These are phyloP conservation scores for Lanmaoa rubissima DNA, from an alignment of 768 basidiomycete species.

Conservation along the genomic window DNA sequence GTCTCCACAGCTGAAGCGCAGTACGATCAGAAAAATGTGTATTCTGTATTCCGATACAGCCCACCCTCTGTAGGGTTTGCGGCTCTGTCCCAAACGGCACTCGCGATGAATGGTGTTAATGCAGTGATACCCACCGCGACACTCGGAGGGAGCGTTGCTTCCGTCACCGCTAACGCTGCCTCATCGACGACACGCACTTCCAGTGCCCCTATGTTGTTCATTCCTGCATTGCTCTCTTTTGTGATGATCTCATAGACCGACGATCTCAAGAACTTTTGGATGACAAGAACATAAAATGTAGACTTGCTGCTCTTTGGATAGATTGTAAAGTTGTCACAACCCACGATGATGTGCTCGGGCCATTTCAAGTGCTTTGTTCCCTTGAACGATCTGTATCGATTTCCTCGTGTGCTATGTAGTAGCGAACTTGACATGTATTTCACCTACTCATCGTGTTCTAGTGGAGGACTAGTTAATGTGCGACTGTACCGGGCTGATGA, in stretches of 20 bases:
- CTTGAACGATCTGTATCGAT: neutral
- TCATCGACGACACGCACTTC: neutral
- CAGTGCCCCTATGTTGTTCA: neutral
- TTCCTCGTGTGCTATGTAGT: no score
- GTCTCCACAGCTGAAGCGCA: neutral
- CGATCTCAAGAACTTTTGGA: neutral
- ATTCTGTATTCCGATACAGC: constrained; percentile 48
- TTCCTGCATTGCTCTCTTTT: constrained; percentile 12
- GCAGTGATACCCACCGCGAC: constrained; percentile 23
- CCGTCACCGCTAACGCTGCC: constrained; percentile 17
- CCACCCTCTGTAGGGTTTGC: constrained; percentile 55
- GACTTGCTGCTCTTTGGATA: neutral
- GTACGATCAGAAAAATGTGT: constrained; percentile 48
- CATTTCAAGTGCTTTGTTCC: neutral
- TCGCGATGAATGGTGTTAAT: constrained; percentile 26
- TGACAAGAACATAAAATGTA: neutral
- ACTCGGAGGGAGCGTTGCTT: constrained; percentile 17
- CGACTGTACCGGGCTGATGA: no score
- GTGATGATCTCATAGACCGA: constrained; percentile 1
- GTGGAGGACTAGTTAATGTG: no score
- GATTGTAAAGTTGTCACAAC: neutral
- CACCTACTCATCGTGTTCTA: no score
- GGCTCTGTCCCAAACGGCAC: constrained; percentile 33
- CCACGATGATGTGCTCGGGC: neutral
- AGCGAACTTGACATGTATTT: no score